phyloP scores from a whole-genome alignment of 495 filamentous ascomycete species.

The Astrocystis sublimbata region DNA sequence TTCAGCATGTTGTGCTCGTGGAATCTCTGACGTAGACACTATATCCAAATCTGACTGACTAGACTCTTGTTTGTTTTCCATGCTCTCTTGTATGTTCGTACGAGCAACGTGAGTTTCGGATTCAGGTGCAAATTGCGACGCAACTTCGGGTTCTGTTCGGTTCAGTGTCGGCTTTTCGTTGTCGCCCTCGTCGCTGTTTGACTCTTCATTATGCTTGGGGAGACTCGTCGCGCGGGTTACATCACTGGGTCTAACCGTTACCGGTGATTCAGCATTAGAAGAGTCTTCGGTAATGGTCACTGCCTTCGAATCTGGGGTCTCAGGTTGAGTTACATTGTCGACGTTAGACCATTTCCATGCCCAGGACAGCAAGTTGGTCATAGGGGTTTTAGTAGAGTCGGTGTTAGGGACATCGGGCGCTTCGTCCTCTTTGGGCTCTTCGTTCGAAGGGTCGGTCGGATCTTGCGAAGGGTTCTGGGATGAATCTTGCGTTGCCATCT shows the following conservation, averaged over 20 bases:
- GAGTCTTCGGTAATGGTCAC: conserved; percentile 15
- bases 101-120: conserved; percentile 18
- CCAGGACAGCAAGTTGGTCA: conserved; percentile 21
- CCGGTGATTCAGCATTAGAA: neutral
- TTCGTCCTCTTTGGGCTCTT: conserved; percentile 42
- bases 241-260: neutral
- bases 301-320: conserved; percentile 9
- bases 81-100: conserved; percentile 26
- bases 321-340: conserved; percentile 16
- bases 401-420: neutral
- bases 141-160: neutral
- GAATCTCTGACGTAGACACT: conserved; percentile 22
- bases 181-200: conserved; percentile 27
- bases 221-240: neutral
- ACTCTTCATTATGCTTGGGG: conserved; percentile 23
- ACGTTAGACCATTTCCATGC: conserved; percentile 21
- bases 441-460: conserved; percentile 11
- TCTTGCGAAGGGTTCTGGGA: conserved; percentile 22
- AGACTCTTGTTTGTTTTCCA: conserved; percentile 39
- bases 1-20: conserved; percentile 27
- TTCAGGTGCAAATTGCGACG: conserved; percentile 14
- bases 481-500: conserved; percentile 1
- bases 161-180: neutral
- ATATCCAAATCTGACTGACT: conserved; percentile 26
- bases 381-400: conserved; percentile 3